Percentiles rank a stretch among this genome's conserved stretches.
phyloP scores from a whole-genome alignment of 306 rosid genomes.

The Prosopis cineraria region DNA sequence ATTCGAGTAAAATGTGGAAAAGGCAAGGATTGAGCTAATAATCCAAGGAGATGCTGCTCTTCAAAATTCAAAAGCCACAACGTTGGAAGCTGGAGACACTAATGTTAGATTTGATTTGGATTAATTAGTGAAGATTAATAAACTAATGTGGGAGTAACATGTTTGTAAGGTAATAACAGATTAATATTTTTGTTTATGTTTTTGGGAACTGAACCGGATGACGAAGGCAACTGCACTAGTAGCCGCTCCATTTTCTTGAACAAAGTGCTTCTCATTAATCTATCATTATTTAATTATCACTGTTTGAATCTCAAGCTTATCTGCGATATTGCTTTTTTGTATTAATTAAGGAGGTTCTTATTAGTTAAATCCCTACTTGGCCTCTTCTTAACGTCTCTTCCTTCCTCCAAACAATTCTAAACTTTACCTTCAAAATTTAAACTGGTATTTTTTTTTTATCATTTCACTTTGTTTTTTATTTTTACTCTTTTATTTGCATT shows the following conservation, averaged over 20 bases:
- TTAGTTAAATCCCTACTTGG: slow-evolving; percentile 41
- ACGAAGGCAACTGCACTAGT: slow-evolving; percentile 50
- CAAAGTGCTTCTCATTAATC: slow-evolving; percentile 31
- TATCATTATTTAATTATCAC: slow-evolving; percentile 17
- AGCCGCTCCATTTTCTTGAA: slow-evolving; percentile 44
- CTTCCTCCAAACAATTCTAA: background rate
- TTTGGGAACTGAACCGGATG: slow-evolving; percentile 33
- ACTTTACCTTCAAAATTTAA: background rate
- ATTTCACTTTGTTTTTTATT: background rate
- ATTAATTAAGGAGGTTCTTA: slow-evolving; percentile 34
- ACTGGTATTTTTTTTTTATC: too few relatives aligned
- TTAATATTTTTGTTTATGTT: background rate
- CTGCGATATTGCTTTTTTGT: slow-evolving; percentile 28
- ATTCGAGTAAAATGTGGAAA: background rate
- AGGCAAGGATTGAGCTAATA: background rate
- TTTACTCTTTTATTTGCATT: background rate
- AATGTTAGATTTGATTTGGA: slow-evolving; percentile 34
- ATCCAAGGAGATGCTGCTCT: background rate
- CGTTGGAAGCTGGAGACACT: slow-evolving; percentile 25
- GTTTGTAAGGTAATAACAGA: background rate
- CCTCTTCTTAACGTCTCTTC: slow-evolving; percentile 60
- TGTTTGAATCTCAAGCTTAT: slow-evolving; percentile 44
- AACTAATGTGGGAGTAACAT: background rate
- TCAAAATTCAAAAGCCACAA: slow-evolving; percentile 35
- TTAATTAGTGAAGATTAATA: slow-evolving; percentile 29